These are phyloP conservation scores for Scleromitrula shiraiana DNA, from an alignment of 2,329 filamentous ascomycete genomes.

Conservation along the genomic window DNA sequence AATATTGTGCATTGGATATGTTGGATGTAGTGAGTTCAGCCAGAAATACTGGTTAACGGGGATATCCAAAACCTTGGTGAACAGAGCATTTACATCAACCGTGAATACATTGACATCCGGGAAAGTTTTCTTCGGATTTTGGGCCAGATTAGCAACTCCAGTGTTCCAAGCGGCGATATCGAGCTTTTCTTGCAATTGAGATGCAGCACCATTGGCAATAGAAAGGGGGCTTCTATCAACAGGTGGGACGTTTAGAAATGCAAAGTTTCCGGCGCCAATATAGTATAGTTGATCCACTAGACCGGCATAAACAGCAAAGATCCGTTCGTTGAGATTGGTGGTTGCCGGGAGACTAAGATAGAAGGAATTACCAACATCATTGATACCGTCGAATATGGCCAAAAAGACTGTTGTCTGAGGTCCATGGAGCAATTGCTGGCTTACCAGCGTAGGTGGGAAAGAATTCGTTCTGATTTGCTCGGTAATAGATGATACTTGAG, in stretches of 20 bases:
- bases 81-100: constrained; percentile 46
- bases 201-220: constrained; percentile 31
- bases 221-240: constrained; percentile 46
- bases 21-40: constrained; percentile 57
- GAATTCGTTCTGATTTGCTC: constrained; percentile 35
- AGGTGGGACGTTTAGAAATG: constrained; percentile 51
- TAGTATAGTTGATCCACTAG: constrained; percentile 41
- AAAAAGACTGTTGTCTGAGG: constrained; percentile 19
- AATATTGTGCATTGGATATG: constrained; percentile 52
- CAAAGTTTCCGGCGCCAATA: constrained; percentile 48
- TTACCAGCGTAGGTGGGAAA: constrained; percentile 33
- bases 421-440: constrained; percentile 20
- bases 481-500: constrained; percentile 32
- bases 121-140: constrained; percentile 28
- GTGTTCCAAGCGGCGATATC: constrained; percentile 46
- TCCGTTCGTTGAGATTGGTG: constrained; percentile 30
- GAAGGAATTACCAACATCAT: constrained; percentile 46
- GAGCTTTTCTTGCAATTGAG: constrained; percentile 32
- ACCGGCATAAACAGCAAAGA: constrained; percentile 37
- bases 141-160: constrained; percentile 35
- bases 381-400: constrained; percentile 45
- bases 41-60: constrained; percentile 57
- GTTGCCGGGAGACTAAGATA: constrained; percentile 28
- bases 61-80: constrained; percentile 43
- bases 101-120: constrained; percentile 41